Evolutionary conservation across 805 yeast species (phyloP).

Genomic region (Starmerella geochares): DNA sequence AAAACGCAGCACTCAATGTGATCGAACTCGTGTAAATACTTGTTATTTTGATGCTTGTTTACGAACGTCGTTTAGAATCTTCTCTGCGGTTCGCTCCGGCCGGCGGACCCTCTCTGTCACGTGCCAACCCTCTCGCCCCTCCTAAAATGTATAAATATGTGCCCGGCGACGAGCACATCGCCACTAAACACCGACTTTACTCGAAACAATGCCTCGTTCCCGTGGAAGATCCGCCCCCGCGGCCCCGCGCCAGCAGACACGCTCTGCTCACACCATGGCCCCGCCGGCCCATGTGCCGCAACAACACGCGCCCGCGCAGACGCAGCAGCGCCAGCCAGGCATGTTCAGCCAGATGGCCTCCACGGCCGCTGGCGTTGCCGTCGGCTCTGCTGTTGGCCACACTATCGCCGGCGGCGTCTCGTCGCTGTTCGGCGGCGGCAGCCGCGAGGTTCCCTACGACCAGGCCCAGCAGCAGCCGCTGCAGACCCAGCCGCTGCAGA

Average conservation of each 20-base stretch:
- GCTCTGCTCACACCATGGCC: constrained; percentile 35
- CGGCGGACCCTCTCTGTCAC: not conserved
- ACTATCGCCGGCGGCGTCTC: constrained; percentile 92
- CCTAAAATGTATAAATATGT: not conserved
- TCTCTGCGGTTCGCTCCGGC: not conserved
- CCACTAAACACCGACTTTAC: not conserved
- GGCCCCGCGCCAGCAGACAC: constrained; percentile 27
- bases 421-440: constrained; percentile 74
- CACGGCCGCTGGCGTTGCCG: constrained; percentile 99
- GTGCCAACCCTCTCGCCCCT: not conserved
- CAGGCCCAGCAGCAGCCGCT: constrained; percentile 40
- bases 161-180: not conserved
- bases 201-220: constrained; percentile 30
- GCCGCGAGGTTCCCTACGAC: constrained; percentile 42
- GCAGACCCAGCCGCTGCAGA: constrained; percentile 29
- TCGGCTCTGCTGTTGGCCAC: constrained; percentile 95
- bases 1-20: too few relatives aligned
- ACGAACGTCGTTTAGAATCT: too few relatives aligned
- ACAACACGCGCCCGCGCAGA: constrained; percentile 39
- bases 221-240: constrained; percentile 37
- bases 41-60: too few relatives aligned
- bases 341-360: constrained; percentile 94
- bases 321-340: constrained; percentile 52
- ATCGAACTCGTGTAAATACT: too few relatives aligned
- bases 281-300: constrained; percentile 51